phyloP scores from a whole-genome alignment of 2,329 filamentous ascomycete genomes.

The Paracamarosporium sp. region DNA sequence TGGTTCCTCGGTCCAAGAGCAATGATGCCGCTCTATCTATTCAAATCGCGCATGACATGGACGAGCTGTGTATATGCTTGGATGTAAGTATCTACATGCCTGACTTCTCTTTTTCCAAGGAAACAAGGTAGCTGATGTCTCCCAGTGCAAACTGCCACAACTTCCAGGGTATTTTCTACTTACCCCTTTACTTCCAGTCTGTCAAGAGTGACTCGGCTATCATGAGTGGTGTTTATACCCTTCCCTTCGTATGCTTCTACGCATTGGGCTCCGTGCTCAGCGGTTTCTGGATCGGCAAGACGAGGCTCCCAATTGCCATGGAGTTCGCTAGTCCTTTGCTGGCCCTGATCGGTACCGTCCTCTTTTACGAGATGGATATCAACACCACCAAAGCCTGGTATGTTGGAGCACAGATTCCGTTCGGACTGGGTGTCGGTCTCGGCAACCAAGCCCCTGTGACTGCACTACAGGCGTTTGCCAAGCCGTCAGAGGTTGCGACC shows the following conservation, averaged over 20 bases:
- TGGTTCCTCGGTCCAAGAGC: slow-evolving; percentile 22
- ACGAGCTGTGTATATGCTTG: slow-evolving; percentile 34
- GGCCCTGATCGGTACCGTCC: slow-evolving; percentile 42
- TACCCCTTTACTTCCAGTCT: slow-evolving; percentile 58
- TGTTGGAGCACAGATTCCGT: slow-evolving; percentile 33
- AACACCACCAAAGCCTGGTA: slow-evolving; percentile 44
- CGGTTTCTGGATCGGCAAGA: slow-evolving; percentile 28
- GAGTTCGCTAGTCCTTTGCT: slow-evolving; percentile 34
- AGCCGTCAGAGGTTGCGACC: neutral
- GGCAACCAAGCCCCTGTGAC: slow-evolving; percentile 35
- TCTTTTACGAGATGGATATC: slow-evolving; percentile 49
- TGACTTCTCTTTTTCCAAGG: too few species aligned
- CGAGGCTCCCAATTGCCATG: slow-evolving; percentile 46
- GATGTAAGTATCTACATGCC: too few species aligned
- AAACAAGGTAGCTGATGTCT: too few species aligned
- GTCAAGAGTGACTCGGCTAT: slow-evolving; percentile 44
- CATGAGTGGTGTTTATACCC: slow-evolving; percentile 48
- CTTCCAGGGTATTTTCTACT: slow-evolving; percentile 51
- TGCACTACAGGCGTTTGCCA: slow-evolving; percentile 13
- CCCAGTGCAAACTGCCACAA: too few species aligned
- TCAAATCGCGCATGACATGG: slow-evolving; percentile 40
- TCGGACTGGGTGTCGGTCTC: slow-evolving; percentile 31
- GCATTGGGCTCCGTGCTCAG: slow-evolving; percentile 15
- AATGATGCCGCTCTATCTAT: slow-evolving; percentile 40
- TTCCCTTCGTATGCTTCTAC: slow-evolving; percentile 47